Percentiles rank a stretch among this genome's conserved stretches.
Conservation (phyloP, 1,284 basidiomycete species). For the Trichosporon sp. region DNA sequence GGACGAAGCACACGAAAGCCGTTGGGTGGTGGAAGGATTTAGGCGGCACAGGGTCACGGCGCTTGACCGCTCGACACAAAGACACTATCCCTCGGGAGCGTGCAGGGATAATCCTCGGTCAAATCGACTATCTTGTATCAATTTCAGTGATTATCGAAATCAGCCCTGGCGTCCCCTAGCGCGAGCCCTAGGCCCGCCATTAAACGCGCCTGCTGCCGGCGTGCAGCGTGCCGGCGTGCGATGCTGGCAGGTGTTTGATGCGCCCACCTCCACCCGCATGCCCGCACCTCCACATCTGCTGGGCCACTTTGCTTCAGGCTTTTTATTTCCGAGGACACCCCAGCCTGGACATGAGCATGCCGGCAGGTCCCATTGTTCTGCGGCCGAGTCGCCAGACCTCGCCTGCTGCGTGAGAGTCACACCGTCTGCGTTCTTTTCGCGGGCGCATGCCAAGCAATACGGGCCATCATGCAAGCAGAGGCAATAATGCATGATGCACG, state of each 20-base stretch:
- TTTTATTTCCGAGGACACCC: background rate
- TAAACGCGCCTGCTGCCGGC: background rate
- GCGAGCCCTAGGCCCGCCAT: background rate
- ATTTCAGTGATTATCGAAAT: background rate
- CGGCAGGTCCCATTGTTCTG: background rate
- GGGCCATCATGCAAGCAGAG: background rate
- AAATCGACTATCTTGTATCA: slow-evolving; percentile 3
- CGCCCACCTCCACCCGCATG: background rate
- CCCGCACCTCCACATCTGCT: background rate
- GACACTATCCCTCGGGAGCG: background rate
- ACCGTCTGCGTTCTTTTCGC: background rate
- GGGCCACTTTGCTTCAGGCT: background rate
- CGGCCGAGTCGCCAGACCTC: background rate
- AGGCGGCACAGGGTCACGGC: background rate
- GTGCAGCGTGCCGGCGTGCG: background rate
- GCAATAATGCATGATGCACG: background rate
- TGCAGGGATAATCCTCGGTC: slow-evolving; percentile 1
- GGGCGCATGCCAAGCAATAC: background rate
- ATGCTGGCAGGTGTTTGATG: background rate
- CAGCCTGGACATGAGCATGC: background rate
- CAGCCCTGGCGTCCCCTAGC: background rate
- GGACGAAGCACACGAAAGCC: background rate
- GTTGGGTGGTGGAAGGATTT: background rate
- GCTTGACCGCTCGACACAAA: background rate
- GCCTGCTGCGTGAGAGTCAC: background rate